phyloP scores from a whole-genome alignment of 2,329 filamentous ascomycete species.

The Epichloe festucae region DNA sequence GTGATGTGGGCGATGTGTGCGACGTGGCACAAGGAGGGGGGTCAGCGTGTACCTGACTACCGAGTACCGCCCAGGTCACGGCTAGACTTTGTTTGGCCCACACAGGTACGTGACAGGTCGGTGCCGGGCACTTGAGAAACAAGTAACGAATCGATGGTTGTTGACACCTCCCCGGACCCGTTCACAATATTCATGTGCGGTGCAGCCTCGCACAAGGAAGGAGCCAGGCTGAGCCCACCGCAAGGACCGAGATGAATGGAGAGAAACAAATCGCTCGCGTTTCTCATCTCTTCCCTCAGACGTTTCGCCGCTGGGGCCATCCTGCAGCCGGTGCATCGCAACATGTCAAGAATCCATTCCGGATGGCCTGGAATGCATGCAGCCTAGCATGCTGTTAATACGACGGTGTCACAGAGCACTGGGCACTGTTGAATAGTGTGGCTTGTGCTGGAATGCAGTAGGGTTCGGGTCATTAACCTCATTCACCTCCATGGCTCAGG shows the following conservation, averaged over 20 bases:
- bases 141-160: too few species aligned
- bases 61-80: too few species aligned
- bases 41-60: too few species aligned
- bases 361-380: too few species aligned
- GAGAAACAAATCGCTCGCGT: background rate
- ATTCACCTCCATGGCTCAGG: background rate
- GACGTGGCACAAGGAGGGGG: background rate
- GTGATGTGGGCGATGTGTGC: background rate
- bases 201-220: background rate
- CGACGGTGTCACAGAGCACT: background rate
- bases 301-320: background rate
- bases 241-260: background rate
- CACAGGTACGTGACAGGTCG: too few species aligned
- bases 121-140: too few species aligned
- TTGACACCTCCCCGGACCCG: too few species aligned
- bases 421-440: background rate
- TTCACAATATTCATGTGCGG: background rate
- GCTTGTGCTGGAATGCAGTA: background rate
- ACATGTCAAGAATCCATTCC: too few species aligned
- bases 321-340: background rate
- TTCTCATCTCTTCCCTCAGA: background rate
- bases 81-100: too few species aligned
- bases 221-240: background rate
- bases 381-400: too few species aligned
- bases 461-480: background rate